Percentiles rank a stretch among this genome's conserved stretches.
phyloP scores from a whole-genome alignment of 2,329 filamentous ascomycete genomes.

The Hortaea sp. region DNA sequence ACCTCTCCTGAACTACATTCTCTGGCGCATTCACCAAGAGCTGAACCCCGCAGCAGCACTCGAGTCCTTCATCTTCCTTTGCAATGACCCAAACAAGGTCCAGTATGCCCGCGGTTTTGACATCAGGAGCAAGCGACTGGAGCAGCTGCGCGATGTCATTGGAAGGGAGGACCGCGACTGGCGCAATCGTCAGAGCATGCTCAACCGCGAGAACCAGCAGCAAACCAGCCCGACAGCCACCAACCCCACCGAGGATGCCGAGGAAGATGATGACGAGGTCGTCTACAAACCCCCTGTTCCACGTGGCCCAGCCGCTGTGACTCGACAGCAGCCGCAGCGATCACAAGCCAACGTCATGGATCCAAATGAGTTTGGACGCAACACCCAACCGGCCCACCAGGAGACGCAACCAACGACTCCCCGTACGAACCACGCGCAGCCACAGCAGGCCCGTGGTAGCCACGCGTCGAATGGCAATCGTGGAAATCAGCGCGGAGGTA shows the following conservation, averaged over 20 bases:
- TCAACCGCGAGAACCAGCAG: conserved; percentile 15
- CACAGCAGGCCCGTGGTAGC: conserved; percentile 8
- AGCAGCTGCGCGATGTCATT: conserved; percentile 40
- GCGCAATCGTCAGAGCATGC: conserved; percentile 25
- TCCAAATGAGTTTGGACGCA: conserved; percentile 39
- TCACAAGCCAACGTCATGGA: conserved; percentile 29
- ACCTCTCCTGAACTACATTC: conserved; percentile 41
- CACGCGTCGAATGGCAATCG: conserved; percentile 11
- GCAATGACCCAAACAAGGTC: conserved; percentile 38
- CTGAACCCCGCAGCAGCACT: conserved; percentile 36
- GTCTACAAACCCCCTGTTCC: conserved; percentile 19
- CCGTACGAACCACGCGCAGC: conserved; percentile 4
- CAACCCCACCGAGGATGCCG: conserved; percentile 4
- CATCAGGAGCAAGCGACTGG: conserved; percentile 39
- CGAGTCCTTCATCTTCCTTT: conserved; percentile 42
- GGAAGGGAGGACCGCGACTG: conserved; percentile 40
- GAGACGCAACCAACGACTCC: conserved; percentile 10
- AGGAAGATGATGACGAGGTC: conserved; percentile 13
- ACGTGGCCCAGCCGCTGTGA: conserved; percentile 22
- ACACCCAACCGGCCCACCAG: conserved; percentile 13
- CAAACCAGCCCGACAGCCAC: background rate
- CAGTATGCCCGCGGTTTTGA: conserved; percentile 40
- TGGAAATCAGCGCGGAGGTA: conserved; percentile 14
- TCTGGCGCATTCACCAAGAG: conserved; percentile 43
- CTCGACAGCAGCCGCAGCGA: conserved; percentile 11